phyloP scores from a whole-genome alignment of 2,329 filamentous ascomycete species.

The Claviceps paspali region DNA sequence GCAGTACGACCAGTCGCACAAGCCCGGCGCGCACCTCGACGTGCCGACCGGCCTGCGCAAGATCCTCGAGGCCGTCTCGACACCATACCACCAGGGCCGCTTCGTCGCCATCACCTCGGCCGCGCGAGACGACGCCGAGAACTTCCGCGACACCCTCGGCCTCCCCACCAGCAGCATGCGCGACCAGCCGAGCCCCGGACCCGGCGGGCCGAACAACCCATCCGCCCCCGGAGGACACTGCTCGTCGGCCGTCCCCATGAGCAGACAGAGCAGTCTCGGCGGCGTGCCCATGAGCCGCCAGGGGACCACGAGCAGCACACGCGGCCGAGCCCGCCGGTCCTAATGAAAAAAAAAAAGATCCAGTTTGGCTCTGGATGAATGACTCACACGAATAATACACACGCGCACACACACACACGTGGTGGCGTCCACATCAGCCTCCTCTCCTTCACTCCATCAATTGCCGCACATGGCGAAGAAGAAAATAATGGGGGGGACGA shows the following conservation, averaged over 20 bases:
- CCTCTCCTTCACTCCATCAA: too few relatives aligned
- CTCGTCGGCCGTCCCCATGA: slow-evolving; percentile 31
- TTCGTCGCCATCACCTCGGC: slow-evolving; percentile 33
- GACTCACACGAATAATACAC: too few relatives aligned
- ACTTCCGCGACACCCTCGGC: slow-evolving; percentile 33
- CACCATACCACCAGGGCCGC: slow-evolving; percentile 29
- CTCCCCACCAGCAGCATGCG: slow-evolving; percentile 28
- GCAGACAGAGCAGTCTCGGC: slow-evolving; percentile 38
- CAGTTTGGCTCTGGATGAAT: too few relatives aligned
- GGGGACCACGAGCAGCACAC: slow-evolving; percentile 32
- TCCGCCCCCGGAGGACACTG: slow-evolving; percentile 14
- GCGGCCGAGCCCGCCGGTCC: slow-evolving; percentile 28
- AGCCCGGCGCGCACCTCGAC: slow-evolving; percentile 40
- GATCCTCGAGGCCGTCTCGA: slow-evolving; percentile 39
- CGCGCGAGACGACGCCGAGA: slow-evolving; percentile 32
- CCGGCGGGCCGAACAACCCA: slow-evolving; percentile 8
- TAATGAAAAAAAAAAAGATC: background rate
- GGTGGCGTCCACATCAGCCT: too few relatives aligned
- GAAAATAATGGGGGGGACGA: too few relatives aligned
- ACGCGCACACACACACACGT: too few relatives aligned
- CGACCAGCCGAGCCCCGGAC: slow-evolving; percentile 22
- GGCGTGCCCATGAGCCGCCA: slow-evolving; percentile 42
- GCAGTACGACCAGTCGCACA: slow-evolving; percentile 38
- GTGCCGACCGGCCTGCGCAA: slow-evolving; percentile 36
- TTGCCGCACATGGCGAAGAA: too few relatives aligned